A percentile compares a stretch with the other conserved stretches of the same genome.
phyloP scores from a whole-genome alignment of 202 grass and related monocot genomes.

The Brachypodium distachyon region DNA sequence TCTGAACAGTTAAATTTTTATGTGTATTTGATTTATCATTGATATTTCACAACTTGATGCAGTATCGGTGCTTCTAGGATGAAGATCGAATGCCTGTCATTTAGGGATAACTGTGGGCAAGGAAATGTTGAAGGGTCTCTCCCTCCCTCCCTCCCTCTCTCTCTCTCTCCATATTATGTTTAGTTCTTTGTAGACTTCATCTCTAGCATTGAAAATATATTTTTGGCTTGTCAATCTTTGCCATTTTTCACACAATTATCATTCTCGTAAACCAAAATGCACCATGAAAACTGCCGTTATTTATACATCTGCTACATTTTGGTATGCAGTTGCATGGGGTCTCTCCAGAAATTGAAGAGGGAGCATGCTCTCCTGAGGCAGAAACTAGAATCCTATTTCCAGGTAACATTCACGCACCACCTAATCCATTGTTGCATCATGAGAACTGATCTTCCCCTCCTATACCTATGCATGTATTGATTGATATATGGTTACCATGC shows the following conservation, averaged over 20 bases:
- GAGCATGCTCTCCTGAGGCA: conserved; percentile 67
- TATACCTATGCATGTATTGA: not conserved
- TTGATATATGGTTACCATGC: conserved; percentile 12
- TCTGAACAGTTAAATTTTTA: conserved; percentile 1
- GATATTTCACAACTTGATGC: conserved; percentile 31
- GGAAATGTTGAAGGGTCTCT: conserved; percentile 71
- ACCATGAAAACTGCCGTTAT: not conserved
- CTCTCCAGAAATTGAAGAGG: conserved; percentile 86
- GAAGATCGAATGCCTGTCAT: conserved; percentile 78
- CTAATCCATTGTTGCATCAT: not conserved
- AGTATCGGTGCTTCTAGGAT: conserved; percentile 98
- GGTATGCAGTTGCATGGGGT: conserved; percentile 68
- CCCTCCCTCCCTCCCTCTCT: conserved; percentile 18
- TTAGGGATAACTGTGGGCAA: conserved; percentile 64
- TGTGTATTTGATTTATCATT: conserved; percentile 1
- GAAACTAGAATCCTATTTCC: conserved; percentile 96
- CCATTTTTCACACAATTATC: not conserved
- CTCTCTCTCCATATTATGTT: not conserved
- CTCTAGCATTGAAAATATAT: not conserved
- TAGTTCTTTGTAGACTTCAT: not conserved
- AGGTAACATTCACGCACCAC: conserved; percentile 35
- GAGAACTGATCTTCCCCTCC: not conserved
- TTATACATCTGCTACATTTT: not conserved
- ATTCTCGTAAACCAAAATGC: not conserved
- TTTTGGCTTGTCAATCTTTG: not conserved